Evolutionary conservation across 306 rosid genomes (phyloP).

Genomic region (Canavalia gladiata): DNA sequence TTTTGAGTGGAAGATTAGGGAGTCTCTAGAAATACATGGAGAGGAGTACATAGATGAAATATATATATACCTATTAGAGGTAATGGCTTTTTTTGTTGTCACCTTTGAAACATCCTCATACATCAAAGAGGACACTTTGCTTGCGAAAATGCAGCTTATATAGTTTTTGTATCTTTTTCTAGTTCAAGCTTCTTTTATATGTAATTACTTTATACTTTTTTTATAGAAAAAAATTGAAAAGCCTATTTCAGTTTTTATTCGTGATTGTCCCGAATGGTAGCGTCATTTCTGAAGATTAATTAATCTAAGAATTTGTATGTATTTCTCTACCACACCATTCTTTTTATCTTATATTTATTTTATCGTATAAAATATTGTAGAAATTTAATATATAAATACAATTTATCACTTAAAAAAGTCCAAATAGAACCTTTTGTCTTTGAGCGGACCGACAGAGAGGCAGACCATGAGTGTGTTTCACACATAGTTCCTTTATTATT

Average conservation of each 20-base stretch:
- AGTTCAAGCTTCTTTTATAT: not conserved
- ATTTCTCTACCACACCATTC: no score
- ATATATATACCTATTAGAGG: not conserved
- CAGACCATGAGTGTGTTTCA: no score
- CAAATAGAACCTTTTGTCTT: no score
- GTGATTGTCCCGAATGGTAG: slow-evolving; percentile 15
- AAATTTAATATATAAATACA: no score
- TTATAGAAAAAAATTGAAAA: not conserved
- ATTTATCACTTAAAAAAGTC: no score
- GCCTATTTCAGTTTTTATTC: not conserved
- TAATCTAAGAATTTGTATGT: not conserved
- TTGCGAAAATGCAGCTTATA: slow-evolving; percentile 26
- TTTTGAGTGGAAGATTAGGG: slow-evolving; percentile 18
- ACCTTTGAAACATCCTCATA: slow-evolving; percentile 6
- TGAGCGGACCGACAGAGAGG: no score
- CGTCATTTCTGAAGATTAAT: slow-evolving; percentile 9
- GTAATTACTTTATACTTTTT: not conserved
- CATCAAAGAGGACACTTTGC: slow-evolving; percentile 38
- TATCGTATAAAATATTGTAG: no score
- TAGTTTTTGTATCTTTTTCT: not conserved
- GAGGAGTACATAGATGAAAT: not conserved
- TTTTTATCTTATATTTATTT: no score
- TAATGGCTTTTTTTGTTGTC: slow-evolving; percentile 2
- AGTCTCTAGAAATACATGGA: not conserved
- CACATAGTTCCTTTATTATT: no score